Percentiles rank a stretch among this genome's conserved stretches.
These are phyloP conservation scores for Rhexocercosporidium sp. DNA, from an alignment of 2,329 filamentous ascomycete genomes.

Conservation along the genomic window DNA sequence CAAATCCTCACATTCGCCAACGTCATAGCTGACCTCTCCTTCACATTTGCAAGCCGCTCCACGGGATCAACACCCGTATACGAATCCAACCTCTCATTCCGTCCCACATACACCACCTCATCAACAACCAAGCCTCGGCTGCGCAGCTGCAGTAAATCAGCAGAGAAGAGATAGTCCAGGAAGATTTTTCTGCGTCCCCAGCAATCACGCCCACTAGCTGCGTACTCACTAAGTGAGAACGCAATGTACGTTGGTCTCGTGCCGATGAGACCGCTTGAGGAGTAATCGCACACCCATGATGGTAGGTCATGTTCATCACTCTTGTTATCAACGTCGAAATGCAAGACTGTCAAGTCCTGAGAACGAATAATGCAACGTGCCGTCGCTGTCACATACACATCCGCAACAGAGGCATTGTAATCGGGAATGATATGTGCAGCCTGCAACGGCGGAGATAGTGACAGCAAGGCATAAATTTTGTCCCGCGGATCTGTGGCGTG, in stretches of 20 bases:
- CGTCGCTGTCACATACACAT: not conserved
- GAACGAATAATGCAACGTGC: not conserved
- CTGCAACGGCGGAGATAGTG: not conserved
- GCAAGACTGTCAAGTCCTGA: not conserved
- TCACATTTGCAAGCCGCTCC: not conserved
- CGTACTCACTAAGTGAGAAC: not conserved
- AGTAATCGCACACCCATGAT: not conserved
- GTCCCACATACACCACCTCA: not conserved
- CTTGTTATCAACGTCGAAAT: slow-evolving; percentile 4
- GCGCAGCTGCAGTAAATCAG: not conserved
- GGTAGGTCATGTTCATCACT: not conserved
- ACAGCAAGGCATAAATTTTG: slow-evolving; percentile 6
- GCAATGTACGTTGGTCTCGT: not conserved
- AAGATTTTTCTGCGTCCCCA: not conserved
- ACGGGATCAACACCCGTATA: not conserved
- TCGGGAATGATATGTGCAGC: not conserved
- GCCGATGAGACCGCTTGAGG: not conserved
- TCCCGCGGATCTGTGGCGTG: slow-evolving; percentile 7
- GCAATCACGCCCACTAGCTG: not conserved
- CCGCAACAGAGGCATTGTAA: not conserved
- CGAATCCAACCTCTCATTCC: not conserved
- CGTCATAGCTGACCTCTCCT: not conserved
- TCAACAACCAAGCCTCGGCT: not conserved
- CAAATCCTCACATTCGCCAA: not conserved
- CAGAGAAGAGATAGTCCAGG: not conserved